Base-by-base conservation (phyloP, 192 early-diverging fungal genomes). In the Phlyctochytrium arcticum region DNA sequence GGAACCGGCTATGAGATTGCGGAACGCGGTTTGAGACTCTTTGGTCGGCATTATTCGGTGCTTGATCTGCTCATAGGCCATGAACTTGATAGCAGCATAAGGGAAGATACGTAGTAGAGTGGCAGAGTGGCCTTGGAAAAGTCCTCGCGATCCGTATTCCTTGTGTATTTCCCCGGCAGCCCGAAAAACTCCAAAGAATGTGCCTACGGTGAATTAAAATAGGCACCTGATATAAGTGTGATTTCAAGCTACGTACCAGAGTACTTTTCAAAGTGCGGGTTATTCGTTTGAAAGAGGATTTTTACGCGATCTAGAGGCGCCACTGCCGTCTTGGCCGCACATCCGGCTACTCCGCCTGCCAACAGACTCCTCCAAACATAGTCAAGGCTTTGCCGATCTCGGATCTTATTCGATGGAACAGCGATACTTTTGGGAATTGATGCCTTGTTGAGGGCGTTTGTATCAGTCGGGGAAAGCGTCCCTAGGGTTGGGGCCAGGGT, bases 41-140 rank as follows among this genome's bases (percentile, higher is more conserved):
- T 81, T 78, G 12, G 72, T 81, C 15, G 89, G 88, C 84, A 93
- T 89, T 37, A 93, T 66, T 24, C 79, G 23, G 19, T 62, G 62
- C 66, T 82, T 82, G 57, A 86, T 88, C 74, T 99, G 94, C 78
- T 99, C 96, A 71, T 92, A 95, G 6, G 88, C 87, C 84, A 96
- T 93, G 67, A 96, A 99, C 71, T 97, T 97, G 71, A 99, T 90
- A 7, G 94, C 91, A 0, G 93, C 91, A 67, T 97, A 99, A 4
- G 96, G 96, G 71, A 97, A 97, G 60, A 99, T 96, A 29, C 96
- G 78, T 1, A 95, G 76, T 4, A 99, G 75, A 31, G 94, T 95
- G 36, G 92, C 94, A 21, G 87, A 92, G 68, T 99, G 94, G 36
- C 96, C 96, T 76, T 95, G 93, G 59, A 94, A 96, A 23, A 99